Evolutionary conservation across 371 early-diverging fungal genomes (phyloP).

Genomic region (Mortierella sp.): DNA sequence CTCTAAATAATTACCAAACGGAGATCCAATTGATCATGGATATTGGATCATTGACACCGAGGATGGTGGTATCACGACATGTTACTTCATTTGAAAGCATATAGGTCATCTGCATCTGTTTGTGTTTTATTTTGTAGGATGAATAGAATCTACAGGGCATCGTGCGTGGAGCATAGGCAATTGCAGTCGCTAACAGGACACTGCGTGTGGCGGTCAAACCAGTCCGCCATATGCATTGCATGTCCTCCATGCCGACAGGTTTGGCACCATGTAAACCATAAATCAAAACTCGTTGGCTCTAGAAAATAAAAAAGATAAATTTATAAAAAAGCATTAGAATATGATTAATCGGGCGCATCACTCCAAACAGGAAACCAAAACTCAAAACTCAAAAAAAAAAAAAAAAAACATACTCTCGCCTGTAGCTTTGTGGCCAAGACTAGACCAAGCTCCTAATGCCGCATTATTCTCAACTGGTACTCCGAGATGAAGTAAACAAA

Average conservation of each 20-base stretch:
- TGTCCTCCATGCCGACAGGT: slow-evolving; percentile 97
- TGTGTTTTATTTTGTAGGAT: no score
- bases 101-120: neutral
- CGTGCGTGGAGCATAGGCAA: slow-evolving; percentile 67
- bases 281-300: slow-evolving; percentile 78
- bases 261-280: slow-evolving; percentile 99
- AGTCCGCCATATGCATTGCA: slow-evolving; percentile 86
- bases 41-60: neutral
- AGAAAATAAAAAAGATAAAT: slow-evolving; percentile 35
- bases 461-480: slow-evolving; percentile 72
- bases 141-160: slow-evolving; percentile 28
- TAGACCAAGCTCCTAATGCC: slow-evolving; percentile 41
- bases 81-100: neutral
- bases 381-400: no score
- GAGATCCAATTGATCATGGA: neutral
- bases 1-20: no score
- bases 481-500: slow-evolving; percentile 92
- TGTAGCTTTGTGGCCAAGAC: slow-evolving; percentile 56
- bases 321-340: neutral
- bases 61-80: neutral
- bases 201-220: slow-evolving; percentile 87
- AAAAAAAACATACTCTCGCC: slow-evolving; percentile 58
- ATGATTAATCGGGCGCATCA: neutral
- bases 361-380: neutral
- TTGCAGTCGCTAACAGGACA: slow-evolving; percentile 94